Evolutionary conservation across 2,329 filamentous ascomycete genomes (phyloP), one percentile per base, ranked within the genome.

Genomic region (Hypoxylon sp.): DNA sequence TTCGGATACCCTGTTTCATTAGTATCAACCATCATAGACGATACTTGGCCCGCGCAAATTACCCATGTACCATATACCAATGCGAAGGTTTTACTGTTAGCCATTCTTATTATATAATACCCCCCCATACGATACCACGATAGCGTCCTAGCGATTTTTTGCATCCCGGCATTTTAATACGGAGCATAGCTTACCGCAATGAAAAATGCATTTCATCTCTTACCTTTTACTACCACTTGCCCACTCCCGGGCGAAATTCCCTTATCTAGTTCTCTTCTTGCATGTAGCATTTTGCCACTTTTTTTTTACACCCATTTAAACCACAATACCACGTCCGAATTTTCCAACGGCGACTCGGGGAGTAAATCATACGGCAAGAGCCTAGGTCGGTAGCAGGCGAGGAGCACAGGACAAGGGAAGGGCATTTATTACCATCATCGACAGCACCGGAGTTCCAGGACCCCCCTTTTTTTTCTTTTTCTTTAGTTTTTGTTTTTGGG

Each of bases 61-160:
- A 68, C 43, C 52, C 41, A 34, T 66, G 68, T 70, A 68, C 64
- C 58, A 65, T 70, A 65, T 70, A 68, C 64, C 60, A 65, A 14
- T 63, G 65, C 67, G 63, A 67, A 68, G 59, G 56, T 66, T 72
- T 65, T 58, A 59, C 56, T 11, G n/a, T 43, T 19, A 21, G 46
- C 56, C 51, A 50, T 60, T 34, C 34, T 64, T 64, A 72, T 67
- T 70, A 74, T 67, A 75, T 75, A 72, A 75, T 75, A 73, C 72
- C 67, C 70, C 48, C n/a, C 69, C 48, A 70, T 68, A 71, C 65
- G 68, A 74, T 70, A 72, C 63, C 59, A 73, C 61, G 68, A 72
- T 57, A 60, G 17, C 65, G 58, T 30, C 46, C n/a, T 21, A 21
- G 28, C 25, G 30, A 41, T 14, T 34, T 61, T 61, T 11, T 21